These are phyloP conservation scores for Theileria annulata DNA, from an alignment of 169 alveolate species.

Conservation along the genomic window DNA sequence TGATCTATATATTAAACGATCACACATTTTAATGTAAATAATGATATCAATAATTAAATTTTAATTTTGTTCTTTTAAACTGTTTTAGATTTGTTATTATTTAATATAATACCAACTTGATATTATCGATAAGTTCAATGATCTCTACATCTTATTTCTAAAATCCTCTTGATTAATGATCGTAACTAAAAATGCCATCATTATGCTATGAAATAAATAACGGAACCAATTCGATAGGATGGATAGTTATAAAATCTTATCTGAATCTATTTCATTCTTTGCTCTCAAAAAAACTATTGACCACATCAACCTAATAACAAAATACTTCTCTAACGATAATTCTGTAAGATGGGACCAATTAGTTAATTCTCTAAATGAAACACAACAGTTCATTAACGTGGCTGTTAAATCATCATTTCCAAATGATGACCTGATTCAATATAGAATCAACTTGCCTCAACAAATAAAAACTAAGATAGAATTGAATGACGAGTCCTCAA, in stretches of 20 bases:
- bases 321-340: conserved; percentile 14
- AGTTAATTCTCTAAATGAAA: conserved; percentile 12
- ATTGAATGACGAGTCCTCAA: background rate
- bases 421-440: conserved; percentile 33
- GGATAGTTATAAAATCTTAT: background rate
- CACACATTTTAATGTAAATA: background rate
- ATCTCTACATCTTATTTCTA: background rate
- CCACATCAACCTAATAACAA: conserved; percentile 21
- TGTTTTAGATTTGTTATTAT: background rate
- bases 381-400: conserved; percentile 44
- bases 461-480: background rate
- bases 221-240: background rate
- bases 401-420: conserved; percentile 46
- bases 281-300: conserved; percentile 49
- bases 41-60: background rate
- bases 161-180: background rate
- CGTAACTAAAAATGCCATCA: background rate
- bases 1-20: background rate
- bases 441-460: conserved; percentile 17
- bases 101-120: background rate
- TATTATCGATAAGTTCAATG: background rate
- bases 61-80: too few species aligned
- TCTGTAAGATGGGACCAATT: background rate
- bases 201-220: background rate
- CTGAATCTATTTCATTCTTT: conserved; percentile 51